phyloP scores from a whole-genome alignment of 2,329 filamentous ascomycete genomes.

The Hysterium pulicare region DNA sequence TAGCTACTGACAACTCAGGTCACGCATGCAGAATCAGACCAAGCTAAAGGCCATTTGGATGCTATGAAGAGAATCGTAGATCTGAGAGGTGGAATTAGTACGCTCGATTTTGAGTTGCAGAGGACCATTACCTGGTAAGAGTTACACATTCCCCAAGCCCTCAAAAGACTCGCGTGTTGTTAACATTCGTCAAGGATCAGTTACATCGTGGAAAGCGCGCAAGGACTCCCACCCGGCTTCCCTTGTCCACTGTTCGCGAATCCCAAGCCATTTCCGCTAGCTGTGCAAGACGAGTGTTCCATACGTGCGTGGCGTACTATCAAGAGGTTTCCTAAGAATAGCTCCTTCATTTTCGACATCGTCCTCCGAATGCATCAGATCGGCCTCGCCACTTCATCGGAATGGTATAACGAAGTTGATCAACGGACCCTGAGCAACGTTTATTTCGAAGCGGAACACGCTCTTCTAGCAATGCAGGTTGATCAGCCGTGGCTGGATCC shows the following conservation, averaged over 20 bases:
- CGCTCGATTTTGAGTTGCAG: slow-evolving; percentile 17
- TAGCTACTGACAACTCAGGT: slow-evolving; percentile 8
- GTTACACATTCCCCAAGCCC: too few species aligned
- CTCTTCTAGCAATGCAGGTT: slow-evolving; percentile 6
- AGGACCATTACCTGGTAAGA: slow-evolving; percentile 16
- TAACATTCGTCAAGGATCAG: too few species aligned
- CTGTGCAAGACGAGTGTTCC: slow-evolving; percentile 18
- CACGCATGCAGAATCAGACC: slow-evolving; percentile 14
- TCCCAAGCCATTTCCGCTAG: slow-evolving; percentile 10
- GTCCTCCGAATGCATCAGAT: slow-evolving; percentile 16
- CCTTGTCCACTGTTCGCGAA: slow-evolving; percentile 10
- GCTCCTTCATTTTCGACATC: slow-evolving; percentile 17
- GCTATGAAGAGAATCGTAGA: slow-evolving; percentile 15
- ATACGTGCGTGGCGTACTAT: slow-evolving; percentile 20
- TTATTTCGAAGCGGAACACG: slow-evolving; percentile 16
- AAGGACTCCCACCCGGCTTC: slow-evolving; percentile 10
- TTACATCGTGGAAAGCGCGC: slow-evolving; percentile 9
- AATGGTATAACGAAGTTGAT: slow-evolving; percentile 14
- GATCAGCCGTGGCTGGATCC: slow-evolving; percentile 16
- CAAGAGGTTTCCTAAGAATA: slow-evolving; percentile 20
- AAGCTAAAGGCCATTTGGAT: slow-evolving; percentile 16
- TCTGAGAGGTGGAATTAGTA: slow-evolving; percentile 12
- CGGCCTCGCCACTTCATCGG: slow-evolving; percentile 12
- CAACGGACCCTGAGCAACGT: slow-evolving; percentile 15
- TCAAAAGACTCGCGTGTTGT: too few species aligned